phyloP scores from a whole-genome alignment of 2,329 filamentous ascomycete species.

The Orbilia brochopaga region DNA sequence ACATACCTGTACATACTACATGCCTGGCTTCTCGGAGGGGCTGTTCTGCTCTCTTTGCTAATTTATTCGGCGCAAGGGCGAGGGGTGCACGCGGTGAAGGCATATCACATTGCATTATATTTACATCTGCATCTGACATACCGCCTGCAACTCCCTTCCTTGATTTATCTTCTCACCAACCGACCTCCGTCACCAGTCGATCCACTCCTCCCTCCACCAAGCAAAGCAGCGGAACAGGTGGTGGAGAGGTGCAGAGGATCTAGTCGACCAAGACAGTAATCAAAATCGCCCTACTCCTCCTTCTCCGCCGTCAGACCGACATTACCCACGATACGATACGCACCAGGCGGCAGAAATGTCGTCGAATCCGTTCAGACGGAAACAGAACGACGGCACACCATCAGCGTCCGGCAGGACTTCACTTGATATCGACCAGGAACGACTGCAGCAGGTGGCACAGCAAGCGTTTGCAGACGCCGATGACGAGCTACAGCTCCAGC shows the following conservation, averaged over 20 bases:
- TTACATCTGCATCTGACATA: conserved; percentile 10
- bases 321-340: not conserved
- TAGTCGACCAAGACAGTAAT: no score
- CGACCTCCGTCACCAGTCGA: not conserved
- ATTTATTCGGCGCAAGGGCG: no score
- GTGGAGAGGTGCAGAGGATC: not conserved
- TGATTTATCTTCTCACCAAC: not conserved
- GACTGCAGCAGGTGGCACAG: conserved; percentile 47
- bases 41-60: no score
- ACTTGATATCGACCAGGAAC: conserved; percentile 46
- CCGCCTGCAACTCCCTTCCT: not conserved
- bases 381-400: conserved; percentile 37
- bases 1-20: not conserved
- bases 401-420: conserved; percentile 46
- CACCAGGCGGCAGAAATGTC: conserved; percentile 42
- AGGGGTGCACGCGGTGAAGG: not conserved
- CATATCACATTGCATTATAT: not conserved
- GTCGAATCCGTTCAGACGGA: conserved; percentile 50
- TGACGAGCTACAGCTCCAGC: conserved; percentile 19
- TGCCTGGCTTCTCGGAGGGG: no score
- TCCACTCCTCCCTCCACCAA: not conserved
- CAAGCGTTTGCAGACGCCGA: conserved; percentile 49
- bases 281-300: no score
- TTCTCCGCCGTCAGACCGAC: no score
- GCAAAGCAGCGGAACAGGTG: not conserved